These are phyloP conservation scores for Breynia disticha DNA, from an alignment of 441 rosid genomes.

Conservation along the genomic window DNA sequence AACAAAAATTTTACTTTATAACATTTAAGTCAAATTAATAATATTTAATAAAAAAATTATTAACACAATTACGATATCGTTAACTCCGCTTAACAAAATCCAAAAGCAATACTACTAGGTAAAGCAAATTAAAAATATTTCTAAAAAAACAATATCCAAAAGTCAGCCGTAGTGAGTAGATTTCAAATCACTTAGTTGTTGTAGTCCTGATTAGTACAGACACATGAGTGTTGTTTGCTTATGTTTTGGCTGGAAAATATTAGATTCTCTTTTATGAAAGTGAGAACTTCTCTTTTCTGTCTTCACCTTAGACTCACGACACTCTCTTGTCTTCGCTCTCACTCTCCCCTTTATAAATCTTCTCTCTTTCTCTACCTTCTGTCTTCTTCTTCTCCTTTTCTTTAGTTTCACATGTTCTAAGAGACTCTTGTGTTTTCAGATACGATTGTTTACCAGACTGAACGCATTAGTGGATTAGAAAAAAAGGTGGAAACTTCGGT, in stretches of 20 bases:
- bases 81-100: slow-evolving; percentile 1
- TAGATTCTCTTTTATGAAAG: slow-evolving; percentile 18
- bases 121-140: too few relatives aligned
- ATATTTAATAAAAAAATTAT: too few relatives aligned
- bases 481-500: slow-evolving; percentile 18
- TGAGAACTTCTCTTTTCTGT: slow-evolving; percentile 32
- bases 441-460: not conserved
- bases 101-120: not conserved
- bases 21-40: too few relatives aligned
- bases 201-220: not conserved
- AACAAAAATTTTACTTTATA: too few relatives aligned
- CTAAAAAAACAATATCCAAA: slow-evolving; percentile 10
- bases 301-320: slow-evolving; percentile 9
- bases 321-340: slow-evolving; percentile 16
- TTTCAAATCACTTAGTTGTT: slow-evolving; percentile 5
- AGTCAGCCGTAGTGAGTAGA: slow-evolving; percentile 34
- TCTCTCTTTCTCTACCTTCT: slow-evolving; percentile 19
- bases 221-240: not conserved
- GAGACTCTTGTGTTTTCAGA: slow-evolving; percentile 18
- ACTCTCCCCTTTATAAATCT: slow-evolving; percentile 17
- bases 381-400: slow-evolving; percentile 9
- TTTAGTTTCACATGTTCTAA: slow-evolving; percentile 12
- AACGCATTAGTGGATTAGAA: slow-evolving; percentile 17
- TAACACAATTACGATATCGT: too few relatives aligned
- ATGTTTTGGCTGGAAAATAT: slow-evolving; percentile 16